phyloP scores from a whole-genome alignment of 345 rosid species.

The Eucalyptus curtisii region DNA sequence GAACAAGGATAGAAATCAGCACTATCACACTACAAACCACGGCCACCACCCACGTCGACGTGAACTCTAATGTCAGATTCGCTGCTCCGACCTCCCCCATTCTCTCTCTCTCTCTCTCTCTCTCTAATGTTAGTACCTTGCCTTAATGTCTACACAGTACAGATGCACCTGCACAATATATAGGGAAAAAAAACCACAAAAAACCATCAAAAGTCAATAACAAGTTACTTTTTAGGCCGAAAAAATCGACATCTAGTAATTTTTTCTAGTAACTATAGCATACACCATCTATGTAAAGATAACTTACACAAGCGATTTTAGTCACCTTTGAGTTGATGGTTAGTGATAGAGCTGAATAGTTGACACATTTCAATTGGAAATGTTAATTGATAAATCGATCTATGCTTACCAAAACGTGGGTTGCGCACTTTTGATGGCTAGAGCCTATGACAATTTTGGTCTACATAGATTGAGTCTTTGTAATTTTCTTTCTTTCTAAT shows the following conservation, averaged over 20 bases:
- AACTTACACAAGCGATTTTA: neutral
- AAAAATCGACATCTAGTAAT: neutral
- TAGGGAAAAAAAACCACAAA: neutral
- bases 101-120: neutral
- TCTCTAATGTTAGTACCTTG: neutral
- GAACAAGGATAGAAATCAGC: constrained; percentile 47
- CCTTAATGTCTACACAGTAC: neutral
- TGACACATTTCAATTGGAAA: neutral
- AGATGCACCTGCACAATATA: neutral
- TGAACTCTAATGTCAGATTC: constrained; percentile 30
- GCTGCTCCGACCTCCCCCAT: neutral
- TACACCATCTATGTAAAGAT: neutral
- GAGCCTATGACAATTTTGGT: neutral
- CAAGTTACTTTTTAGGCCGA: neutral
- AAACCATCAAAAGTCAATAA: neutral
- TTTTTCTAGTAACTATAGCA: neutral
- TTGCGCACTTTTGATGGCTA: neutral
- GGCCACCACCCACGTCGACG: constrained; percentile 67
- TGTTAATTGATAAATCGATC: neutral
- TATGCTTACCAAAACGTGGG: neutral
- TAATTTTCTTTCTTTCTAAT: neutral
- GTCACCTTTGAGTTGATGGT: neutral
- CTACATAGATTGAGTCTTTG: neutral
- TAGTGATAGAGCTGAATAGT: neutral
- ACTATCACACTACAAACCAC: constrained; percentile 65